Percentiles rank a stretch among this genome's conserved stretches.
These are phyloP conservation scores for Odonthalia washingtoniensis DNA, from an alignment of 31 red algal species.

Conservation along the genomic window DNA sequence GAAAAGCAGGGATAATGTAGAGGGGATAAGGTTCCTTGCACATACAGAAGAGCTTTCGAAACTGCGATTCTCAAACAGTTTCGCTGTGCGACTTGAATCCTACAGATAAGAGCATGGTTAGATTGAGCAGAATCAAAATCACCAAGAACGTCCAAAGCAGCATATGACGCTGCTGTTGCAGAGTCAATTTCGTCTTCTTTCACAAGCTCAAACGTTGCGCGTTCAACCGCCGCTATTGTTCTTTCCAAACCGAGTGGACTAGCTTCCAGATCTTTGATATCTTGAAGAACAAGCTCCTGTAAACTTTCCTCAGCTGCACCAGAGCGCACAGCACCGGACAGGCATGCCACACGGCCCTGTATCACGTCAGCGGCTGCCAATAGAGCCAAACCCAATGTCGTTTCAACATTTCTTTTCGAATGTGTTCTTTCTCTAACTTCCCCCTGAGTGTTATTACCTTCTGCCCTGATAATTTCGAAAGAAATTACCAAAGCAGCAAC, in stretches of 20 bases:
- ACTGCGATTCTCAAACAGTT: constrained; percentile 67
- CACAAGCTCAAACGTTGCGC: constrained; percentile 54
- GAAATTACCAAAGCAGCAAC: constrained; percentile 54
- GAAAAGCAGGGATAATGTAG: constrained; percentile 63
- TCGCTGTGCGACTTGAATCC: constrained; percentile 46
- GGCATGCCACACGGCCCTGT: constrained; percentile 43
- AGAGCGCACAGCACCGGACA: constrained; percentile 61
- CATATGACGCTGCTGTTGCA: constrained; percentile 51
- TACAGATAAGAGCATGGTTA: background rate
- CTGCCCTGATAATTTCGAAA: constrained; percentile 46
- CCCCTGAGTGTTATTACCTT: constrained; percentile 16
- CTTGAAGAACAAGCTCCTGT: constrained; percentile 40
- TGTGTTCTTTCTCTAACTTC: background rate
- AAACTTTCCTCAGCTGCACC: constrained; percentile 58
- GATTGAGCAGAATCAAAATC: background rate
- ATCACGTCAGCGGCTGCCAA: constrained; percentile 60
- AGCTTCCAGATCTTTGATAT: constrained; percentile 50
- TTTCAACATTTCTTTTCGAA: constrained; percentile 50
- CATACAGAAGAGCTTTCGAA: constrained; percentile 60
- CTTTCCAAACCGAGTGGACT: constrained; percentile 43
- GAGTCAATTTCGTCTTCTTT: constrained; percentile 75
- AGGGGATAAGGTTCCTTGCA: constrained; percentile 57
- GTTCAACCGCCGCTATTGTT: constrained; percentile 61
- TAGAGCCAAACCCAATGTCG: constrained; percentile 38
- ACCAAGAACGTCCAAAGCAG: constrained; percentile 28